Percentiles rank a stretch among this genome's conserved stretches.
These are phyloP conservation scores for Mycena filopes DNA, from an alignment of 768 basidiomycete species.

Conservation along the genomic window DNA sequence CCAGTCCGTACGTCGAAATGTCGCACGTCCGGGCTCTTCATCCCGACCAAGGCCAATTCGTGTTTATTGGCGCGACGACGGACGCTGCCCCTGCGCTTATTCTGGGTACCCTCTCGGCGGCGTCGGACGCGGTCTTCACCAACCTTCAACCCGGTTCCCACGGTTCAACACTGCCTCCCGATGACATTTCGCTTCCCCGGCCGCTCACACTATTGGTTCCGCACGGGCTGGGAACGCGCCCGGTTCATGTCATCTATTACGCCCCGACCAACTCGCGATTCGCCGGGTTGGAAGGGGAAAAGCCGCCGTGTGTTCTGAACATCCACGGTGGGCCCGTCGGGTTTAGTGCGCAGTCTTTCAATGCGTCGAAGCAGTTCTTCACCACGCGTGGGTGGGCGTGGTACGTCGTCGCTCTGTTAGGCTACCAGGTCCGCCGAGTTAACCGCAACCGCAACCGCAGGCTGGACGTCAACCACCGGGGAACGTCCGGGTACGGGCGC, in stretches of 20 bases:
- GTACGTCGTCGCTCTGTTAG: slow-evolving; percentile 44
- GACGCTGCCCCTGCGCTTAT: slow-evolving; percentile 52
- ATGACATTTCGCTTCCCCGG: slow-evolving; percentile 56
- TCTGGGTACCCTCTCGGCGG: slow-evolving; percentile 42
- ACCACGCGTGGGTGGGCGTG: slow-evolving; percentile 79
- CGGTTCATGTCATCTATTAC: slow-evolving; percentile 73
- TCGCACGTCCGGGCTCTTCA: slow-evolving; percentile 49
- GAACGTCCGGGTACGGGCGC: slow-evolving; percentile 79
- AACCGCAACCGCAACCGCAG: slow-evolving; percentile 42
- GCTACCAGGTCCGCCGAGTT: neutral
- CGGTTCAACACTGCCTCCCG: slow-evolving; percentile 25
- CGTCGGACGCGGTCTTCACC: slow-evolving; percentile 32
- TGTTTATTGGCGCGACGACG: slow-evolving; percentile 56
- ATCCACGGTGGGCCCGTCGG: slow-evolving; percentile 81
- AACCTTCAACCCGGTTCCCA: slow-evolving; percentile 21
- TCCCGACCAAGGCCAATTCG: slow-evolving; percentile 41
- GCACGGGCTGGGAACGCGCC: slow-evolving; percentile 41
- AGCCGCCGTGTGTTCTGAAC: slow-evolving; percentile 73
- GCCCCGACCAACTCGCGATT: slow-evolving; percentile 74
- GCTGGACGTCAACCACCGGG: slow-evolving; percentile 83
- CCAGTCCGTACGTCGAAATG: slow-evolving; percentile 55
- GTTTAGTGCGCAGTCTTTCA: slow-evolving; percentile 56
- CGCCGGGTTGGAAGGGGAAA: slow-evolving; percentile 59
- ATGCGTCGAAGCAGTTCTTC: slow-evolving; percentile 69
- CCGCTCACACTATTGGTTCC: slow-evolving; percentile 53